Percentiles rank a stretch among this genome's conserved stretches.
These are phyloP conservation scores for Sporothrix humicola DNA, from an alignment of 2,329 filamentous ascomycete genomes.

Conservation along the genomic window DNA sequence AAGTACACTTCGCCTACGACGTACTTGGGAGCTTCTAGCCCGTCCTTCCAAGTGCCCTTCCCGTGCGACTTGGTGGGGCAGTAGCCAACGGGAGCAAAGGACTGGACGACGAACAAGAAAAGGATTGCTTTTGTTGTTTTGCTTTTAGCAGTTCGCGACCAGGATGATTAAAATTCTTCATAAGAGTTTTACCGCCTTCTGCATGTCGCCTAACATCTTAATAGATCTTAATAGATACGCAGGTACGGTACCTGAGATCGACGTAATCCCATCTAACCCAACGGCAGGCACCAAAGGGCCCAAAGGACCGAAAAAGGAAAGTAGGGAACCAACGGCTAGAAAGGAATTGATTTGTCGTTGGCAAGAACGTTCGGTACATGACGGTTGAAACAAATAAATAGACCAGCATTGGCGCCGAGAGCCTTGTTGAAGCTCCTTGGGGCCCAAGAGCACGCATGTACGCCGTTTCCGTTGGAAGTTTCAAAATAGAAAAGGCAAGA, in stretches of 20 bases:
- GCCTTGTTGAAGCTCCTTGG: too few species aligned
- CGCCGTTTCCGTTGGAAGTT: neutral
- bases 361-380: too few species aligned
- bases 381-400: neutral
- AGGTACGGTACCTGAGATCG: neutral
- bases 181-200: too few species aligned
- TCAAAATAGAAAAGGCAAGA: neutral
- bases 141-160: neutral
- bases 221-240: too few species aligned
- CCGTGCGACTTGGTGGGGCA: slow-evolving; percentile 17
- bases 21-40: neutral
- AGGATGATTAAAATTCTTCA: neutral
- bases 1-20: slow-evolving; percentile 19
- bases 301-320: too few species aligned
- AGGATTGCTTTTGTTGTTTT: neutral
- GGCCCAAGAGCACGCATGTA: neutral
- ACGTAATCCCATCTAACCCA: neutral
- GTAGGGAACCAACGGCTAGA: too few species aligned
- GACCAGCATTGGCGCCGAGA: too few species aligned
- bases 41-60: neutral
- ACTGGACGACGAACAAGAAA: slow-evolving; percentile 7
- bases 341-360: too few species aligned
- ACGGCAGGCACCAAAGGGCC: neutral
- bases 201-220: neutral
- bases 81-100: slow-evolving; percentile 19